Conservation (phyloP, 31 red algal species). For the Odonthalia washingtoniensis region DNA sequence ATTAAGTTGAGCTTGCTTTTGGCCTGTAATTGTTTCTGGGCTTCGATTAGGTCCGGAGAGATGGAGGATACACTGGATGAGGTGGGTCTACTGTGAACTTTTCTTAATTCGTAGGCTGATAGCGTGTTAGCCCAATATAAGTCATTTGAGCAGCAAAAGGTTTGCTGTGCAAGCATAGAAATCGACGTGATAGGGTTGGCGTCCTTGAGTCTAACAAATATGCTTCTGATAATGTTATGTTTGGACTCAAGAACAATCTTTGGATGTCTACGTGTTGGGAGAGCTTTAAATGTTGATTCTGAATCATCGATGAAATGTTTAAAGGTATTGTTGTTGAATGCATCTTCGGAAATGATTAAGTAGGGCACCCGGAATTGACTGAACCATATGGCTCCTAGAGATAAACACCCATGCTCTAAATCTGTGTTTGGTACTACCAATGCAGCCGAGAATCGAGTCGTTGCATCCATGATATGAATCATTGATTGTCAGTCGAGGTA, state of each 20-base stretch:
- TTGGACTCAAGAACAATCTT: conserved; percentile 36
- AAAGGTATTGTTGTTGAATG: neutral
- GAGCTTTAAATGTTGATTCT: neutral
- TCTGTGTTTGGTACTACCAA: conserved; percentile 3
- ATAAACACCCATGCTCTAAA: neutral
- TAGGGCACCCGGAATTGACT: conserved; percentile 23
- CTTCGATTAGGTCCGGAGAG: conserved; percentile 2
- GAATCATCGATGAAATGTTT: neutral
- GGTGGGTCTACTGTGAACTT: conserved; percentile 14
- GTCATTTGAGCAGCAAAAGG: conserved; percentile 18
- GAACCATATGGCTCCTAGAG: neutral
- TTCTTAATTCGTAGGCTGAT: conserved; percentile 28
- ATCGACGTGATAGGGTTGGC: neutral
- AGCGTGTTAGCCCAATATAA: conserved; percentile 18
- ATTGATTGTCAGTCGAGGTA: conserved; percentile 11
- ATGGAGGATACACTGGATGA: neutral
- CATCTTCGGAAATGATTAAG: neutral
- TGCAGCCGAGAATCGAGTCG: conserved; percentile 20
- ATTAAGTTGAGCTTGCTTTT: conserved; percentile 34
- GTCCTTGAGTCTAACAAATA: neutral
- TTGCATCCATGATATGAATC: conserved; percentile 26
- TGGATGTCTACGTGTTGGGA: neutral
- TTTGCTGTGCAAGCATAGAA: too few relatives aligned
- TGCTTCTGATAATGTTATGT: neutral
- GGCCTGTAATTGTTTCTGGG: conserved; percentile 29